Conservation (phyloP, 2,329 filamentous ascomycete species). For the Paracoccidioides lutzii region DNA sequence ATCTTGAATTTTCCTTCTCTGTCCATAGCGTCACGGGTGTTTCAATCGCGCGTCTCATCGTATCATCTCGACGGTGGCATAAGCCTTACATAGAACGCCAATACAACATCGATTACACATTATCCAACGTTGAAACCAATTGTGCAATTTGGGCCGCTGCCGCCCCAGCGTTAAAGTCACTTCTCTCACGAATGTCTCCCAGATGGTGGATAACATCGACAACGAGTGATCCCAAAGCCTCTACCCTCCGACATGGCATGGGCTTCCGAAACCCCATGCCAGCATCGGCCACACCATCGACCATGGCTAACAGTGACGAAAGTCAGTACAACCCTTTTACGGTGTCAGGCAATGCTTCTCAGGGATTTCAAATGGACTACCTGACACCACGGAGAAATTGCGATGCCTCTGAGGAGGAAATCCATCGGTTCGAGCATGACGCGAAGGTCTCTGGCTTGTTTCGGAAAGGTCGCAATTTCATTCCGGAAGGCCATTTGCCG, state of each 20-base stretch:
- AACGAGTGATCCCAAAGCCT: neutral
- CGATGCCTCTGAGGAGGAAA: constrained; percentile 3
- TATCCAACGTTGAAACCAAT: constrained; percentile 7
- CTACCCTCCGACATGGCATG: neutral
- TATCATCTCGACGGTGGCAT: constrained; percentile 1
- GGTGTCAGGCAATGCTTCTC: neutral
- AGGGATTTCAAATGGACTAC: neutral
- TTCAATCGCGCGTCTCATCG: neutral
- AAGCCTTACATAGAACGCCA: neutral
- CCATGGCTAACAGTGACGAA: neutral
- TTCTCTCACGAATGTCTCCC: constrained; percentile 6
- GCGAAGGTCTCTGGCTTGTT: constrained; percentile 1
- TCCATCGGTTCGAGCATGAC: constrained; percentile 7
- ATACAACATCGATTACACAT: constrained; percentile 3
- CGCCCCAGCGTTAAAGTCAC: constrained; percentile 6
- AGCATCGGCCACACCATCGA: neutral
- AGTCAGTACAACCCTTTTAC: neutral
- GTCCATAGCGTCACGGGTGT: neutral
- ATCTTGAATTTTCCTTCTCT: neutral
- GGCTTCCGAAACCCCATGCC: neutral
- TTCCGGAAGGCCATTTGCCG: neutral
- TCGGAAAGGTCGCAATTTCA: neutral
- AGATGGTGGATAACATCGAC: constrained; percentile 1
- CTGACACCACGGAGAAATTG: neutral
- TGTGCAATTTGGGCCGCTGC: constrained; percentile 7